These are phyloP conservation scores for Schizophyllum amplum DNA, from an alignment of 1,284 basidiomycete species.

Conservation along the genomic window DNA sequence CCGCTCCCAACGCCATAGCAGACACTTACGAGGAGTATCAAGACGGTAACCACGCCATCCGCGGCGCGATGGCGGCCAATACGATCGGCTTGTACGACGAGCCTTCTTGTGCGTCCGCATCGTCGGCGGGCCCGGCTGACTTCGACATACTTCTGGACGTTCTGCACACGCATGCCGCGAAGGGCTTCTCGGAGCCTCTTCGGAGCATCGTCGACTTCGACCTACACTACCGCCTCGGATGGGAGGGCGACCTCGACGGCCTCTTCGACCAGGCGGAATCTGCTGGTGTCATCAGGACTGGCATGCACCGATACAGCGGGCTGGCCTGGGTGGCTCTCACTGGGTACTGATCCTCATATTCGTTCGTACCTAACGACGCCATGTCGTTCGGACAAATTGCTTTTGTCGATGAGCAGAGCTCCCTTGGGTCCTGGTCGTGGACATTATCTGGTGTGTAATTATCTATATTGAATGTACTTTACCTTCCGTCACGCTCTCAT, in stretches of 20 bases:
- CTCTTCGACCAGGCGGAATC: constrained; percentile 38
- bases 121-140: background rate
- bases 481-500: no score
- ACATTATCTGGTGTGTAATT: no score
- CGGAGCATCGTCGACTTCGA: constrained; percentile 31
- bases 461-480: no score
- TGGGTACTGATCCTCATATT: background rate
- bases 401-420: no score
- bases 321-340: constrained; percentile 27
- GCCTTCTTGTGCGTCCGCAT: no score
- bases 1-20: no score
- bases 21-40: no score
- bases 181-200: constrained; percentile 26
- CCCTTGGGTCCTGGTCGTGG: no score
- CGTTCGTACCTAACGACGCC: background rate
- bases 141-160: constrained; percentile 9
- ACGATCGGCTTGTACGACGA: background rate
- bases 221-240: constrained; percentile 23
- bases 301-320: constrained; percentile 36
- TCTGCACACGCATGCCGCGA: constrained; percentile 17
- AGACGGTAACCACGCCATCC: no score
- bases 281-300: constrained; percentile 31
- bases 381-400: background rate
- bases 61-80: no score
- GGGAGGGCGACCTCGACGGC: constrained; percentile 35